Evolutionary conservation across 2,329 filamentous ascomycete species (phyloP), one percentile per base, ranked within the genome.

Genomic region (Talaromyces verruculosus): DNA sequence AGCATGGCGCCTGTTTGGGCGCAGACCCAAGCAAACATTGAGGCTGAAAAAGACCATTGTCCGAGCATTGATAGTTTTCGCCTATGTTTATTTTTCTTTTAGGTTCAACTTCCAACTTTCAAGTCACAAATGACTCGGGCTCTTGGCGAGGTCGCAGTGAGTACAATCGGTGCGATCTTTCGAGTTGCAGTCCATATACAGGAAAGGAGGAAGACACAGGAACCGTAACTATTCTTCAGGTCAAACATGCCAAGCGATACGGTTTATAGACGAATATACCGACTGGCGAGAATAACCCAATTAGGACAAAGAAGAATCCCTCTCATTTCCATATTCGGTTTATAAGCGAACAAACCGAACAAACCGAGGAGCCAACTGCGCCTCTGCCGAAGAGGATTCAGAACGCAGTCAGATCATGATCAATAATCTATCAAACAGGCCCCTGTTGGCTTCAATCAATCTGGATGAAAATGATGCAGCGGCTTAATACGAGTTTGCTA

Each of bases 401-500:
- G 19, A 47, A 25, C 7, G 10, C n/a, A 17, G 22, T 28, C 25
- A 51, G 47, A 51, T 22, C 47, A 51, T 37, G 33, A 30, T 57
- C 33, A 11, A 35, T 33, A 33, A 33, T 33, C 30, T 7, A 33
- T 35, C 33, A 39, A 7, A 1, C 5, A 19, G 4, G 13, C 8
- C 30, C 51, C n/a, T 57, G 33, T 11, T 57, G 33, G 30, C 28
- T 17, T 53, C 15, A 49, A 25, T 28, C 28, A n/a, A 17, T 22
- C 3, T 47, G 43, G 22, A 51, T 4, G 22, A 25, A 33, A 33
- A n/a, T 55, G 28, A 35, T 55, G 30, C 51, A 57, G 53, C 53
- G 53, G 53, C 53, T 57, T 57, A 57, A 57, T 57, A 57, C 53
- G 53, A 57, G 53, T 57, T 8, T 10, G 28, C 33, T 57, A 25